A percentile compares a stretch with the other conserved stretches of the same genome.
phyloP scores from a whole-genome alignment of 75 land plant genomes.

The Gnetum montanum region DNA sequence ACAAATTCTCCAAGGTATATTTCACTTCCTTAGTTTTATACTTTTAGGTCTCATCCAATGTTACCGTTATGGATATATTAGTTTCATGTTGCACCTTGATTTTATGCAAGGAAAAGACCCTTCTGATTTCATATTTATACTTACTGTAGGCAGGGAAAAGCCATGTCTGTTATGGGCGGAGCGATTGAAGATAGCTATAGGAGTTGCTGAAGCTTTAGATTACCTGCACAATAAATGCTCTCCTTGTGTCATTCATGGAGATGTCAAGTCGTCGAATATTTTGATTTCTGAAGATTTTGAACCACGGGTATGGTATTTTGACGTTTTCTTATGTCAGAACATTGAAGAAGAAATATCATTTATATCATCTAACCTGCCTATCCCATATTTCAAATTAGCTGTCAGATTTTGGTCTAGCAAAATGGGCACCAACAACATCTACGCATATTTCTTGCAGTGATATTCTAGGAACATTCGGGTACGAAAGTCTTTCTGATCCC shows the following conservation, averaged over 20 bases:
- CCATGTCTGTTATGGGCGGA: constrained; percentile 48
- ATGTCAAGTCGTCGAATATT: constrained; percentile 85
- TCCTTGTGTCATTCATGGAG: constrained; percentile 62
- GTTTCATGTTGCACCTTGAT: too few relatives aligned
- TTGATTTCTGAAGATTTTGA: constrained; percentile 62
- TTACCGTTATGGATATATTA: neutral
- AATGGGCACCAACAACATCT: constrained; percentile 56
- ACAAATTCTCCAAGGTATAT: constrained; percentile 78
- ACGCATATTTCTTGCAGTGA: constrained; percentile 47
- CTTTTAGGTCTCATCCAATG: neutral
- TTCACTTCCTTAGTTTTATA: neutral
- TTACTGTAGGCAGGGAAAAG: constrained; percentile 36
- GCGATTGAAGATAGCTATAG: constrained; percentile 76
- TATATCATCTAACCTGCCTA: too few relatives aligned
- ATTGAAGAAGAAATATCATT: too few relatives aligned
- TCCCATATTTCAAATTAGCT: too few relatives aligned
- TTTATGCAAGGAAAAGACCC: too few relatives aligned
- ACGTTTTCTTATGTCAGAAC: neutral
- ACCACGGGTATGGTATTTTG: constrained; percentile 66
- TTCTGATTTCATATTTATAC: neutral
- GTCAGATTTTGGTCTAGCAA: constrained; percentile 94
- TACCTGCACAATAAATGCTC: constrained; percentile 43
- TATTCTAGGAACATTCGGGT: constrained; percentile 93
- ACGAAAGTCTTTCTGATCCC: constrained; percentile 3
- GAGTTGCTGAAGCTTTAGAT: constrained; percentile 71